Evolutionary conservation across 176 grass and related monocot species (phyloP).

Genomic region (Rhynchospora pubera): DNA sequence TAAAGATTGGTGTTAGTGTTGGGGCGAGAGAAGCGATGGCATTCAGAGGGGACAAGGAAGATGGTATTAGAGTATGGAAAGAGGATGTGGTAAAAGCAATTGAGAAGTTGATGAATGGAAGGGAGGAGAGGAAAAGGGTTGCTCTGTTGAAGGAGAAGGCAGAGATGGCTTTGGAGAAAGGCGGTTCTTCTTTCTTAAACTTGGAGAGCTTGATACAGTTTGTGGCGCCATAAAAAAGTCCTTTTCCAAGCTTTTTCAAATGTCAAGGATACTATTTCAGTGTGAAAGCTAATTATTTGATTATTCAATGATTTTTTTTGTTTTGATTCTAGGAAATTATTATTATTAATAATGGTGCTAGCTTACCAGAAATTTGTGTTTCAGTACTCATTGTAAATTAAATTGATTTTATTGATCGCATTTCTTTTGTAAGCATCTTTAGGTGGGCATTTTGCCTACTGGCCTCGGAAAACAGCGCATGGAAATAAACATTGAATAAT

Average conservation of each 20-base stretch:
- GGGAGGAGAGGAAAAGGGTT: constrained; percentile 15
- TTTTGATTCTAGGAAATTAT: neutral
- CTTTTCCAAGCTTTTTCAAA: too few species aligned
- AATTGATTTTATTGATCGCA: neutral
- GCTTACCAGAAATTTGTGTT: neutral
- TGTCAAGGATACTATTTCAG: too few species aligned
- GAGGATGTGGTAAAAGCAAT: constrained; percentile 14
- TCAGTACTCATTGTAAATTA: neutral
- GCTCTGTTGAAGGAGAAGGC: constrained; percentile 11
- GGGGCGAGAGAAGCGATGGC: constrained; percentile 27
- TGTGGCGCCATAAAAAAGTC: neutral
- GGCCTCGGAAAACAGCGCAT: neutral
- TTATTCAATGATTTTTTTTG: neutral
- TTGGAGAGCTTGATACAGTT: constrained; percentile 5
- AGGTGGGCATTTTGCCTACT: neutral
- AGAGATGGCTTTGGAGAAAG: constrained; percentile 11
- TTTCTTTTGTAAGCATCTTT: neutral
- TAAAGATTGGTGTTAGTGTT: constrained; percentile 45
- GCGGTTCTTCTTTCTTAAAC: constrained; percentile 18
- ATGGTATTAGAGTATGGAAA: neutral
- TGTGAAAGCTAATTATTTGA: too few species aligned
- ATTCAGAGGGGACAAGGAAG: constrained; percentile 13
- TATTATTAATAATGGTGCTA: neutral
- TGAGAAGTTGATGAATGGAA: constrained; percentile 11
- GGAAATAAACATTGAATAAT: too few species aligned